Evolutionary conservation across 176 grass and related monocot genomes (phyloP).

Genomic region (Phyllostachys edulis): DNA sequence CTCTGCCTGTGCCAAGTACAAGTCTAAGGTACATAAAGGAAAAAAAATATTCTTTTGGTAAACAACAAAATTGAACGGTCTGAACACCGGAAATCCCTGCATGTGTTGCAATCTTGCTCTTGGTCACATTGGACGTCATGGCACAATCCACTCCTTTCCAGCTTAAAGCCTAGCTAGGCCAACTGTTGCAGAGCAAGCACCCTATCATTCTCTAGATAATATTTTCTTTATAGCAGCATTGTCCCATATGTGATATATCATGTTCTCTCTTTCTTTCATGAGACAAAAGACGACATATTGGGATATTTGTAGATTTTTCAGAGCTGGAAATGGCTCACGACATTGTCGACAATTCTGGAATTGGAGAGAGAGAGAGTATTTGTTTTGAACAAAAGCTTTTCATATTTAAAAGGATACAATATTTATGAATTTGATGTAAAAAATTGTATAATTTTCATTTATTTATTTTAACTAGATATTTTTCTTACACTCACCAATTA

Average conservation of each 20-base stretch:
- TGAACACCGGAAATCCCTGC: no score
- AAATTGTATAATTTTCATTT: not conserved
- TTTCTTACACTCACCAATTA: not conserved
- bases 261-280: not conserved
- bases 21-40: no score
- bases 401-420: not conserved
- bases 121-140: no score
- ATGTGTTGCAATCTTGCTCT: no score
- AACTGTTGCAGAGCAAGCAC: no score
- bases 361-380: not conserved
- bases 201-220: no score
- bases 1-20: no score
- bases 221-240: no score
- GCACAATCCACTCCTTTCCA: no score
- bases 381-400: not conserved
- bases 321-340: not conserved
- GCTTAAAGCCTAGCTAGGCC: no score
- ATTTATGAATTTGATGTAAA: not conserved
- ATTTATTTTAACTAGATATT: not conserved
- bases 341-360: not conserved
- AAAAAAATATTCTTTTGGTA: no score
- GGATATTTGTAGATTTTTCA: not conserved
- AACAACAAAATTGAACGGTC: no score
- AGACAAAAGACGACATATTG: not conserved
- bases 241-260: not conserved